Conservation (phyloP, 2,329 filamentous ascomycete species). For the Ophiocordyceps robertsii region DNA sequence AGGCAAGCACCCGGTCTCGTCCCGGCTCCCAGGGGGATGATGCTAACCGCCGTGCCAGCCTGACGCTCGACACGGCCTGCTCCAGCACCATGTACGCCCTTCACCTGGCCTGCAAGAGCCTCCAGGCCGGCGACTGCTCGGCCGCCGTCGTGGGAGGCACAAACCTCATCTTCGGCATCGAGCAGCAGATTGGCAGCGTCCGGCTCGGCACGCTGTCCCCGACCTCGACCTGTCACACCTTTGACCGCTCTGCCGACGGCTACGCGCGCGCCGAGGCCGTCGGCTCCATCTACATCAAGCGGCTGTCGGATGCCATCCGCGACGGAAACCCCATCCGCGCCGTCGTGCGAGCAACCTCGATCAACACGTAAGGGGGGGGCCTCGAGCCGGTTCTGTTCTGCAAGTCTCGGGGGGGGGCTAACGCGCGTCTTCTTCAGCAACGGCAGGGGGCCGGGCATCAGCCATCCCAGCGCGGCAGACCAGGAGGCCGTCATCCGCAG, state of each 20-base stretch:
- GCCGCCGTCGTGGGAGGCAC: no score
- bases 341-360: conserved; percentile 13
- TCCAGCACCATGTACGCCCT: conserved; percentile 11
- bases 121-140: background rate
- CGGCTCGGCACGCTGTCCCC: no score
- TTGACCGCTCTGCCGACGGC: conserved; percentile 19
- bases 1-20: no score
- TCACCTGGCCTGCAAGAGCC: background rate
- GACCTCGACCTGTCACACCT: conserved; percentile 13
- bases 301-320: conserved; percentile 22
- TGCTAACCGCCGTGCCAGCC: conserved; percentile 13
- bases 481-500: conserved; percentile 17
- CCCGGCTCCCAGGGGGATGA: no score
- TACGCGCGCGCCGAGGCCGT: conserved; percentile 31
- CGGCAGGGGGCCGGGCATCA: conserved; percentile 25
- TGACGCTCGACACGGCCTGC: conserved; percentile 36
- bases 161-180: no score
- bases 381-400: no score
- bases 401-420: no score
- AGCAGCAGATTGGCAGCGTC: no score
- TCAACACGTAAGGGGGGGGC: conserved; percentile 9
- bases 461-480: conserved; percentile 17
- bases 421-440: conserved; percentile 11
- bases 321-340: conserved; percentile 18
- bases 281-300: conserved; percentile 21